A percentile compares a stretch with the other conserved stretches of the same genome.
Evolutionary conservation across 2,329 filamentous ascomycete genomes (phyloP).

Genomic region (Diplocarpon rosae): DNA sequence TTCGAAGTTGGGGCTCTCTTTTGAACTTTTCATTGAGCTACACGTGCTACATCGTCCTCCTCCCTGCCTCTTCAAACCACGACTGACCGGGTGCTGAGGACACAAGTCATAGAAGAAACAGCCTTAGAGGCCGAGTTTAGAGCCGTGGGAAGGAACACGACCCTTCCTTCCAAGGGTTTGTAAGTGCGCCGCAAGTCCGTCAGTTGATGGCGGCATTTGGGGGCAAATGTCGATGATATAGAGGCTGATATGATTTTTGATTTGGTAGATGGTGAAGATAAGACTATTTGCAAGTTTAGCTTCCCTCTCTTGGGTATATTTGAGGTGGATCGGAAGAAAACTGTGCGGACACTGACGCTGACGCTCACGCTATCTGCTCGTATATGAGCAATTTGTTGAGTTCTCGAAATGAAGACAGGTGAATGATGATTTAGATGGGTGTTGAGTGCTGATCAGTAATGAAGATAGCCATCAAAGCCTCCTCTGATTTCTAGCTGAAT

Average conservation of each 20-base stretch:
- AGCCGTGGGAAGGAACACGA: constrained; percentile 30
- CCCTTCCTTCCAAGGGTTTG: constrained; percentile 27
- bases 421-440: constrained; percentile 21
- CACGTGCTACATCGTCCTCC: not conserved
- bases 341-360: not conserved
- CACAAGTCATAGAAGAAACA: not conserved
- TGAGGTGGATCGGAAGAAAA: not conserved
- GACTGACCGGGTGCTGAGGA: not conserved
- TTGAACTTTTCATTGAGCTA: no score
- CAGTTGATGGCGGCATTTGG: constrained; percentile 27
- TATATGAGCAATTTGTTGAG: constrained; percentile 28
- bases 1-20: not conserved
- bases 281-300: constrained; percentile 28
- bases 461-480: no score
- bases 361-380: no score
- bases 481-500: no score
- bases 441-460: no score
- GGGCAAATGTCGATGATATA: constrained; percentile 27
- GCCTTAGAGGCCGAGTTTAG: constrained; percentile 22
- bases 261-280: constrained; percentile 28
- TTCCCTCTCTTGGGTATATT: not conserved
- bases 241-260: constrained; percentile 29
- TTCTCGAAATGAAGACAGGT: constrained; percentile 27
- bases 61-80: not conserved
- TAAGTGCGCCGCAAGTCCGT: constrained; percentile 28